Conservation (phyloP, 169 alveolate genomes). For the Theileria sp. region DNA sequence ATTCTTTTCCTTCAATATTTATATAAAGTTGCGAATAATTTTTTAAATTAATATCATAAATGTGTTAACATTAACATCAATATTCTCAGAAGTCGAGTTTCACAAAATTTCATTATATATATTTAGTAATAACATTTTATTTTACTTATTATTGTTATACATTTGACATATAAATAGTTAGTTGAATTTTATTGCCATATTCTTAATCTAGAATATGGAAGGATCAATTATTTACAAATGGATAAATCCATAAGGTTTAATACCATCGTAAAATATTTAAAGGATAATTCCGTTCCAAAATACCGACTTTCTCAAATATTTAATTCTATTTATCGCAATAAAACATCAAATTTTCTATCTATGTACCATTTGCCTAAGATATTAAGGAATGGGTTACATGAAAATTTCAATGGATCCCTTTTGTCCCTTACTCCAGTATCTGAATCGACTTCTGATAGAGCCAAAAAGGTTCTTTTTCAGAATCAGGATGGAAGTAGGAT, state of each 20-base stretch:
- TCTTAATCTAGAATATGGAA: neutral
- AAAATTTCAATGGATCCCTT: conserved; percentile 56
- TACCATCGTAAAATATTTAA: conserved; percentile 19
- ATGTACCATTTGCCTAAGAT: conserved; percentile 74
- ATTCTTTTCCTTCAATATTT: neutral
- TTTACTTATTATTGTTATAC: neutral
- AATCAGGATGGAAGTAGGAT: conserved; percentile 77
- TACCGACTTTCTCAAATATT: conserved; percentile 70
- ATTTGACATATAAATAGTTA: neutral
- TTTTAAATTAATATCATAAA: too few relatives aligned
- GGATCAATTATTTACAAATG: conserved; percentile 1
- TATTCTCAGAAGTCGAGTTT: neutral
- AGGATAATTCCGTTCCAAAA: conserved; percentile 43
- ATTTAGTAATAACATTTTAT: too few relatives aligned
- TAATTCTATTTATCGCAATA: conserved; percentile 69
- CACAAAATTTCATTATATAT: neutral
- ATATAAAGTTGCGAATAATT: neutral
- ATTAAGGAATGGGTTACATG: conserved; percentile 65
- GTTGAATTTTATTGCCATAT: neutral
- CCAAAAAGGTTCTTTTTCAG: conserved; percentile 77
- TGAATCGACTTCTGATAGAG: conserved; percentile 72
- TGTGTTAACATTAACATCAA: neutral
- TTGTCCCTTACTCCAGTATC: conserved; percentile 67
- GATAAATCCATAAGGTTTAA: conserved; percentile 55
- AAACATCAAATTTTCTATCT: conserved; percentile 47